Base-by-base conservation (phyloP, 2,329 filamentous ascomycete genomes). In the Tolypocladium endophyticum region DNA sequence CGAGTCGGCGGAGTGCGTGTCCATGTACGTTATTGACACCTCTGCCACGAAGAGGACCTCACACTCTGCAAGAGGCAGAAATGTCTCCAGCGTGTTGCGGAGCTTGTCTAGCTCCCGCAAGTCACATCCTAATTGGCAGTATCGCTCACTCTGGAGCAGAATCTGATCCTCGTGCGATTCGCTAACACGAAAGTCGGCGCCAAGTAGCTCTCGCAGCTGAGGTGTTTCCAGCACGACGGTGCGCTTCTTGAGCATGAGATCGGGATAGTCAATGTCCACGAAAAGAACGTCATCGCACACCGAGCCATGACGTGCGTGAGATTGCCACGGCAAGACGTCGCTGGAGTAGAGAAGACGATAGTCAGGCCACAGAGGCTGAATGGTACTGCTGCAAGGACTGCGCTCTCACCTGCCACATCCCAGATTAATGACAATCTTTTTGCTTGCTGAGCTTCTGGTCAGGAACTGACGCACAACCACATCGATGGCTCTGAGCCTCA, bases 11-110 rank as follows among this genome's bases (percentile, higher is more conserved):
- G 85, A 85, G 28, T 81, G 72, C 2, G 85, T 83, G 59, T 91
- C 85, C 90, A 96, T 95, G 67, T 96, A 96, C 0, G 91, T 94
- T 47, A 96, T 84, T 4, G 92, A 95, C 18, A 96, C 92, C 73
- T 97, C 93, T 0, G 92, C 92, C 33, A 92, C 82, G 67, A 94
- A 96, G 30, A 97, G 76, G 2, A 96, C 81, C 3, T 81, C 78
- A 61, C 82, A 85, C 9, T 82, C 75, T 1, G 79, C 70, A 20
- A 87, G 70, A 45, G 87, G 76, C 2, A 90, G 70, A 53, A 87
- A 78, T 14, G 74, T 74, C 23, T 79, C 79, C 30, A 96, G 74
- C 4, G 84, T 77, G 7, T 76, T 69, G 60, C 87, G 77, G 12
- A 97, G 77, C 20, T 76, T 77, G 28, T 77, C 69, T 6, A 92